These are phyloP conservation scores for Chloranthus sessilifolius DNA, from an alignment of 164 flowering plant genomes.

Conservation along the genomic window DNA sequence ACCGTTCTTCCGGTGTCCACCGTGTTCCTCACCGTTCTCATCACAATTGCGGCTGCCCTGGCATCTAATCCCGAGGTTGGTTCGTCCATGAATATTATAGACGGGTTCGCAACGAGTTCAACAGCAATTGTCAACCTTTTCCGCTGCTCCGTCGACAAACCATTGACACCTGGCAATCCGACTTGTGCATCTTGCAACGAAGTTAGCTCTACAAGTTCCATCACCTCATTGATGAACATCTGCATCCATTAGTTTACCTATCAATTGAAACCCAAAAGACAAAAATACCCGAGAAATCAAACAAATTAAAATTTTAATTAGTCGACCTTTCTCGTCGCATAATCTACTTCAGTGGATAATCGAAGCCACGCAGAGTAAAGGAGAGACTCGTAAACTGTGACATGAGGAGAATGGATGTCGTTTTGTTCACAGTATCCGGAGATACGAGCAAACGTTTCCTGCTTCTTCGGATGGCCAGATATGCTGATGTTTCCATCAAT, in stretches of 20 bases:
- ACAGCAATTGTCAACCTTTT: constrained; percentile 62
- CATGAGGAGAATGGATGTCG: constrained; percentile 63
- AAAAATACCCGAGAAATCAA: neutral
- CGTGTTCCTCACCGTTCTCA: constrained; percentile 63
- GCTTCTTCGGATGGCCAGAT: constrained; percentile 58
- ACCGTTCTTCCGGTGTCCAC: constrained; percentile 65
- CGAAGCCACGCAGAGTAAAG: constrained; percentile 62
- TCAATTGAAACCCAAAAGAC: neutral
- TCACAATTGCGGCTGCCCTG: constrained; percentile 66
- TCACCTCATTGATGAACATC: constrained; percentile 54
- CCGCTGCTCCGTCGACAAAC: constrained; percentile 58
- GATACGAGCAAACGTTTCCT: constrained; percentile 56
- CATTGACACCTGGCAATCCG: constrained; percentile 52
- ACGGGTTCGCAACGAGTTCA: constrained; percentile 61
- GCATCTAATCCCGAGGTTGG: constrained; percentile 74
- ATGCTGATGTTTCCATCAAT: constrained; percentile 42
- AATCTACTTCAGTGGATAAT: constrained; percentile 27
- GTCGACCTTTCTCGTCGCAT: constrained; percentile 35
- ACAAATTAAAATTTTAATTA: neutral
- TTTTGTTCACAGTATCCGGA: constrained; percentile 70
- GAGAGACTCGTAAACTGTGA: constrained; percentile 55
- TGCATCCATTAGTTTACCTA: constrained; percentile 10
- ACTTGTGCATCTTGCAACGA: constrained; percentile 36
- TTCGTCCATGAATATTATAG: constrained; percentile 68
- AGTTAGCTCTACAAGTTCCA: constrained; percentile 48